Evolutionary conservation across 208 protist genomes (phyloP).

Genomic region (Kentomonas sorsogonicus): DNA sequence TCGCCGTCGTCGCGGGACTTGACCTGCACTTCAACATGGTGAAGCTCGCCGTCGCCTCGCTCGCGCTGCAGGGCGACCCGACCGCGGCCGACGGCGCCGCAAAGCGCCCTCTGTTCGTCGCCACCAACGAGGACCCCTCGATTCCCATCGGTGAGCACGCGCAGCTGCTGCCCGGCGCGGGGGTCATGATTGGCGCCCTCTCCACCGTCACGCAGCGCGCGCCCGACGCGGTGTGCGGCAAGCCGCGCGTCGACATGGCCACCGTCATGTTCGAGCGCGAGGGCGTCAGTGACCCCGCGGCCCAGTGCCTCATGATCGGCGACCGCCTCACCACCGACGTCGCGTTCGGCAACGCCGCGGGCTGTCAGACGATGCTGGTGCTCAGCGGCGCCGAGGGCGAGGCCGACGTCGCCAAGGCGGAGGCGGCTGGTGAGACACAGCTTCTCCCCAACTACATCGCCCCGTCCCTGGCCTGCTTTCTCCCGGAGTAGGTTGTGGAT

Average conservation of each 20-base stretch:
- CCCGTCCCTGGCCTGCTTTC: constrained; percentile 44
- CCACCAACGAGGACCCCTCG: constrained; percentile 72
- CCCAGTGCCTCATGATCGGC: constrained; percentile 66
- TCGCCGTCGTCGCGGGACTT: constrained; percentile 53
- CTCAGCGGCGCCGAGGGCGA: constrained; percentile 48
- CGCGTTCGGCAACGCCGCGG: constrained; percentile 60
- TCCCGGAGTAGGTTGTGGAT: constrained; percentile 15
- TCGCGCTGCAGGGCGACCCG: constrained; percentile 35
- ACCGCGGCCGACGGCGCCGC: not conserved
- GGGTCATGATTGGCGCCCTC: constrained; percentile 37
- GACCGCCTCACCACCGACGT: constrained; percentile 77
- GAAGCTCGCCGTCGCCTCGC: constrained; percentile 43
- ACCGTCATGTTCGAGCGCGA: constrained; percentile 46
- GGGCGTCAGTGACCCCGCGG: constrained; percentile 29
- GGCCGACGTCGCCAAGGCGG: constrained; percentile 34
- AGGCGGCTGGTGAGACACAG: constrained; percentile 14
- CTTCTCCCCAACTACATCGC: constrained; percentile 58
- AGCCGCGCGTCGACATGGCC: constrained; percentile 56
- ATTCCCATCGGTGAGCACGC: constrained; percentile 34
- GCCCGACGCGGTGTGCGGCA: constrained; percentile 62
- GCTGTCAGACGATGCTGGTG: constrained; percentile 59
- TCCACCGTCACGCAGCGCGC: constrained; percentile 19
- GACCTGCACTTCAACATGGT: constrained; percentile 66
- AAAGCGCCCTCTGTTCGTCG: constrained; percentile 31
- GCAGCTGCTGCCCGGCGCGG: constrained; percentile 51